These are phyloP conservation scores for Sphagnum magellanicum DNA, from an alignment of 228 moss, liverwort and hornwort genomes.

Conservation along the genomic window DNA sequence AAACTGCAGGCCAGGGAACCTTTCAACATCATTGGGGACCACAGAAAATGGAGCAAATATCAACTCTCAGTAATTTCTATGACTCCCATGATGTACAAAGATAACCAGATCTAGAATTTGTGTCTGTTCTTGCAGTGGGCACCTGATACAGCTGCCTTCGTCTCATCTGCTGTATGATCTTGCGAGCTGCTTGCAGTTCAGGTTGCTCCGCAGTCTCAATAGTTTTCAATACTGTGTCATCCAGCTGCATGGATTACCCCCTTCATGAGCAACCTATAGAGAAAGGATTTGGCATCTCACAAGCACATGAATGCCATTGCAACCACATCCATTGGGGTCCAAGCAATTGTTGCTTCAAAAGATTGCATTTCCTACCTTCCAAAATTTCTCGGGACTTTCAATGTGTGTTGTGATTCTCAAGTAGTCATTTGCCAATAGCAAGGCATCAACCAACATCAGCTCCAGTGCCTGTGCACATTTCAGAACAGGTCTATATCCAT, in stretches of 20 bases:
- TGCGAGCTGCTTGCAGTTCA: constrained; percentile 65
- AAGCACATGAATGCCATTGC: too few species aligned
- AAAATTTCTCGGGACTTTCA: constrained; percentile 63
- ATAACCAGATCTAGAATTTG: neutral
- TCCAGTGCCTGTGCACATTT: constrained; percentile 65
- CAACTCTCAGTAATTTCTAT: too few species aligned
- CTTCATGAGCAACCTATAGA: neutral
- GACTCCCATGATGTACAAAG: neutral
- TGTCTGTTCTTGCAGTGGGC: neutral
- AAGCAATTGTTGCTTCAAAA: too few species aligned
- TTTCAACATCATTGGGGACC: too few species aligned
- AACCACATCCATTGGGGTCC: too few species aligned
- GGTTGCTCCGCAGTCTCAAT: constrained; percentile 81
- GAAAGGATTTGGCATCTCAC: too few species aligned
- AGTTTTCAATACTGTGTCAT: constrained; percentile 70
- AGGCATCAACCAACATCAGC: constrained; percentile 83
- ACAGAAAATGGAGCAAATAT: too few species aligned
- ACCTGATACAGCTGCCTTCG: constrained; percentile 91
- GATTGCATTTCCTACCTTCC: constrained; percentile 53
- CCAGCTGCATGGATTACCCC: constrained; percentile 43
- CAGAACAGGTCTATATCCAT: too few species aligned
- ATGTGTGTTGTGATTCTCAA: constrained; percentile 60
- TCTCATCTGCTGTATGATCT: constrained; percentile 69
- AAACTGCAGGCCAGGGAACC: constrained; percentile 35
- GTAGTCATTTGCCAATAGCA: constrained; percentile 71